These are phyloP conservation scores for Tricholoma terreum DNA, from an alignment of 768 basidiomycete species.

Conservation along the genomic window DNA sequence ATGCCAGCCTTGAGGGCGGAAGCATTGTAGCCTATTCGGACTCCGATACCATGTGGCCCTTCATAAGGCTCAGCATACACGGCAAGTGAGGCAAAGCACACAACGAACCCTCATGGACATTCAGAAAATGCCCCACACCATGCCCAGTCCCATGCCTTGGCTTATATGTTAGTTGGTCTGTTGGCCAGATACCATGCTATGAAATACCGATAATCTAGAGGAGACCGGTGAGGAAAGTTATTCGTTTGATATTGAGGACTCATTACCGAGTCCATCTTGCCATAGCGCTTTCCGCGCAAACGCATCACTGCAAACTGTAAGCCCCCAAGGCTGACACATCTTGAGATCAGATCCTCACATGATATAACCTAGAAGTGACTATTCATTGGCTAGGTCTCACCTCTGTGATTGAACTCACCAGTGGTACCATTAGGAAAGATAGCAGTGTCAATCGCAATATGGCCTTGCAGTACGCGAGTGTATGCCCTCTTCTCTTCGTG, in stretches of 20 bases:
- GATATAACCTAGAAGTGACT: conserved; percentile 42
- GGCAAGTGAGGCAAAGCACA: background rate
- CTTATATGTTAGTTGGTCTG: background rate
- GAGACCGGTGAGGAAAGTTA: background rate
- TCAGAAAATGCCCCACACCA: conserved; percentile 91
- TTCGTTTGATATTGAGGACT: conserved; percentile 4
- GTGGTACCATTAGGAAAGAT: conserved; percentile 82
- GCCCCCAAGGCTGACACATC: background rate
- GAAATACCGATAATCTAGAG: conserved; percentile 54
- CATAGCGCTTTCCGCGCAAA: conserved; percentile 79
- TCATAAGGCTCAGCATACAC: background rate
- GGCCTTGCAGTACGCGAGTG: conserved; percentile 88
- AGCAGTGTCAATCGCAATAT: conserved; percentile 84
- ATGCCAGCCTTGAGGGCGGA: conserved; percentile 76
- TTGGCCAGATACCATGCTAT: background rate
- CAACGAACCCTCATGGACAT: conserved; percentile 79
- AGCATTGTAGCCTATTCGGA: conserved; percentile 65
- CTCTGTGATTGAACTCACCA: conserved; percentile 37
- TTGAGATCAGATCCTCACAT: conserved; percentile 38
- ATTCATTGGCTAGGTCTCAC: background rate
- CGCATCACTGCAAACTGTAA: conserved; percentile 55
- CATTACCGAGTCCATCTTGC: conserved; percentile 81
- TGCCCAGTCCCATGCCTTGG: conserved; percentile 88
- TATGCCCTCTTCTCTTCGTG: conserved; percentile 83
- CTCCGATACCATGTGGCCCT: conserved; percentile 64